phyloP scores from a whole-genome alignment of 768 basidiomycete species.

The Rhodotorula kratochvilovae region DNA sequence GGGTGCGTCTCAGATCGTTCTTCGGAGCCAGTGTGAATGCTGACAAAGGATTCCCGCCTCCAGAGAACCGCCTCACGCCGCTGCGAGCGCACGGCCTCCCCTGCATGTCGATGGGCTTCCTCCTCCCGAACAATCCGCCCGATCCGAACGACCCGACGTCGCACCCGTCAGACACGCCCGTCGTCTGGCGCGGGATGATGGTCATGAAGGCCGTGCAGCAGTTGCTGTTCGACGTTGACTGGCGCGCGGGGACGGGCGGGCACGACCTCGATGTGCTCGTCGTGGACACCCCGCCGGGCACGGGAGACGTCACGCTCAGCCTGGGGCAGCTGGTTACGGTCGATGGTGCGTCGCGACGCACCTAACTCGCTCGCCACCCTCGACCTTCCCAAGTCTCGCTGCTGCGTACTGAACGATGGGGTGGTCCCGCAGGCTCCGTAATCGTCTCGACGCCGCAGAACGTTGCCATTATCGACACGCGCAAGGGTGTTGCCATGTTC shows the following conservation, averaged over 20 bases:
- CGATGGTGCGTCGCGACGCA: conserved; percentile 58
- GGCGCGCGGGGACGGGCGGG: conserved; percentile 54
- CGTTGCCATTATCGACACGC: conserved; percentile 82
- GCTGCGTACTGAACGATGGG: neutral
- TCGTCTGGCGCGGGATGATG: conserved; percentile 97
- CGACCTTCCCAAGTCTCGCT: neutral
- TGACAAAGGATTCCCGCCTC: neutral
- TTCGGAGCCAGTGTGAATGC: no score
- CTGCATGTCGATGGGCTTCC: conserved; percentile 96
- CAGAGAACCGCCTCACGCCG: conserved; percentile 74
- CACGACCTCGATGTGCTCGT: conserved; percentile 74
- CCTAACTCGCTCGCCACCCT: neutral
- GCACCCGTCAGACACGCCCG: conserved; percentile 58
- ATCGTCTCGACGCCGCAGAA: conserved; percentile 96
- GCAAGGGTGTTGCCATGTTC: conserved; percentile 90
- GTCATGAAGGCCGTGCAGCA: conserved; percentile 97
- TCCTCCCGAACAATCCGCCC: conserved; percentile 57
- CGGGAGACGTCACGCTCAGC: conserved; percentile 90
- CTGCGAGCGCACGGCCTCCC: conserved; percentile 81
- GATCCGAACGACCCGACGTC: neutral
- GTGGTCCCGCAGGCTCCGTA: conserved; percentile 66
- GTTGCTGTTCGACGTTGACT: conserved; percentile 91
- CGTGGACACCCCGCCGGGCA: conserved; percentile 94
- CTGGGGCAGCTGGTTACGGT: conserved; percentile 79
- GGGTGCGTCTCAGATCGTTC: conserved; percentile 51